phyloP scores from a whole-genome alignment of 1,284 basidiomycete species.

The Taiwanofungus camphoratus region DNA sequence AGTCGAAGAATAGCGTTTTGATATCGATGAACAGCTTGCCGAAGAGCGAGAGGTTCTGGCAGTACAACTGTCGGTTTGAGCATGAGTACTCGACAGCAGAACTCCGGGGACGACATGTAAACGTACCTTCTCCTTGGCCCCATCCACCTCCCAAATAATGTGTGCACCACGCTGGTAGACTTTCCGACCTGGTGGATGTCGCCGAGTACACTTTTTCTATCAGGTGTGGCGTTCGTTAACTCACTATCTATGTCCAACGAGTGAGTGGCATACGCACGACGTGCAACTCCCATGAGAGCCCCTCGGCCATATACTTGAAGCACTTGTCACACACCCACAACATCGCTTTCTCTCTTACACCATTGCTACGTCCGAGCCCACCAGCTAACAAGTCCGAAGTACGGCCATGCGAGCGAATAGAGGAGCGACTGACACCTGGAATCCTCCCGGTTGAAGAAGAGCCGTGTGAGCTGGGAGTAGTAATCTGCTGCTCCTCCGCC shows the following conservation, averaged over 20 bases:
- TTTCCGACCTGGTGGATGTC: constrained; percentile 82
- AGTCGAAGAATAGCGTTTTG: constrained; percentile 96
- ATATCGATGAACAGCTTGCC: constrained; percentile 99
- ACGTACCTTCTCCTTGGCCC: constrained; percentile 73
- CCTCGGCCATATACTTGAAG: constrained; percentile 93
- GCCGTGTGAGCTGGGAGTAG: constrained; percentile 22
- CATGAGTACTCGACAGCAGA: too few relatives aligned
- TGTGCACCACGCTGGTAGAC: constrained; percentile 91
- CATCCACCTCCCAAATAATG: constrained; percentile 95
- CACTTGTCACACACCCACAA: constrained; percentile 89
- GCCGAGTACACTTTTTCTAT: constrained; percentile 67
- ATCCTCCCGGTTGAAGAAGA: constrained; percentile 31
- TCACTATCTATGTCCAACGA: constrained; percentile 7
- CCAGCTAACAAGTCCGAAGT: constrained; percentile 68
- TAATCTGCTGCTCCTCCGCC: constrained; percentile 41
- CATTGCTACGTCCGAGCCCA: constrained; percentile 49
- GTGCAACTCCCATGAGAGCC: constrained; percentile 69
- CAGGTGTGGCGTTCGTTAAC: constrained; percentile 12
- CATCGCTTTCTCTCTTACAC: constrained; percentile 42
- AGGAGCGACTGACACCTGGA: constrained; percentile 41
- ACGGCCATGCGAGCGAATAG: constrained; percentile 53
- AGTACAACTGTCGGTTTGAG: constrained; percentile 67
- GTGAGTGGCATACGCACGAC: constrained; percentile 41
- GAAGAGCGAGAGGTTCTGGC: constrained; percentile 92
- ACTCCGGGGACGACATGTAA: constrained; percentile 1